Base-by-base conservation (phyloP, 306 rosid species). In the Prunus padus region DNA sequence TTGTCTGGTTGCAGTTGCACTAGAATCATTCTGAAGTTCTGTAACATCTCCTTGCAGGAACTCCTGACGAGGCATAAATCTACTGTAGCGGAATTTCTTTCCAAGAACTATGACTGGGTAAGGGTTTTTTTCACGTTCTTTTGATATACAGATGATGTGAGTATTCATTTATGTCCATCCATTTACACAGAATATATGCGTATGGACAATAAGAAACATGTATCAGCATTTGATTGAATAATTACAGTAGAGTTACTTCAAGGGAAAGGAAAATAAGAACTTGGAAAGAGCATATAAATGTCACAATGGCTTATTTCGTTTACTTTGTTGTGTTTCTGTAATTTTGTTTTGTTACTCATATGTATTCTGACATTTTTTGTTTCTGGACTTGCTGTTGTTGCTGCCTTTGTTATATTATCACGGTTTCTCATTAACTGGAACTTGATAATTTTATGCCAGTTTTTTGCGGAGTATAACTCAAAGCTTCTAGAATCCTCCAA, bases 61-160 rank as follows among this genome's bases (percentile, higher is more conserved):
- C 96, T 95, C 77, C 75, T 95, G 92, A 95, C 99, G 2, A 88
- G 99, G 84, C 99, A 95, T 84, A 95, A 95, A 83, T 92, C 99
- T 33, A 95, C 99, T 7, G 99, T 95, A 73, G 92, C 99, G 3
- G 99, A 89, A 18, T 95, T 92, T 70, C 97, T 95, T 50, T 90
- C 97, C 77, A 92, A 88, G 76, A 95, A 95, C 70, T 95, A 95
- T 83, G 99, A 92, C 81, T 92, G 99, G 99, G 98, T 90, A 80
- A 66, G 83, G 72, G 75, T 25, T 66, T 20, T 46, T 51, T 73
- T 80, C 57, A 30, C 40, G 56, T 66, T 31, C 9, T 49, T 76
- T 71, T 19, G 11, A 14, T 57, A 16, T 33, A 22, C 23, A 54
- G 9, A 46, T 12, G 10, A 23, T 71, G 70, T 23, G 11, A 33